phyloP scores from a whole-genome alignment of 78 protist species.

The Dictyostelium purpureum region DNA sequence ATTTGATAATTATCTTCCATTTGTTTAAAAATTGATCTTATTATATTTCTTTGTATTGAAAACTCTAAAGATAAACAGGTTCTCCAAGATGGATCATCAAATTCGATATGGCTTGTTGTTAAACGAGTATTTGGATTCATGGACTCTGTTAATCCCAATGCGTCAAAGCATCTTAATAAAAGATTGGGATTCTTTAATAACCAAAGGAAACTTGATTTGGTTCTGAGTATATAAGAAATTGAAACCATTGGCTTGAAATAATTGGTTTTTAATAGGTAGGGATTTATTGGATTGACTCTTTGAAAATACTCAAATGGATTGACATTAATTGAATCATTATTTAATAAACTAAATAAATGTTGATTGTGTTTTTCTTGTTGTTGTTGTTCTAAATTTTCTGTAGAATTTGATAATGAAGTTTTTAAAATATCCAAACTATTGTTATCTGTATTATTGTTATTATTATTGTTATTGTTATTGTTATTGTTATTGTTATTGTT shows the following conservation, averaged over 20 bases:
- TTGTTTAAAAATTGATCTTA: not conserved
- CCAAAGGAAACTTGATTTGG: slow-evolving; percentile 48
- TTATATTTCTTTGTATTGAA: not conserved
- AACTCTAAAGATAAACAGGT: not conserved
- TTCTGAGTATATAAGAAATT: slow-evolving; percentile 20
- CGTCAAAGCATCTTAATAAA: not conserved
- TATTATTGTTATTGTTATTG: not conserved
- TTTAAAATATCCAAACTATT: no score
- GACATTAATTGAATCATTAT: no score
- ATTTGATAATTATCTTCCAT: not conserved
- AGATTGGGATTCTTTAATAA: not conserved
- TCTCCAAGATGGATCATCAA: slow-evolving; percentile 14
- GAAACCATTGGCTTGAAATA: not conserved
- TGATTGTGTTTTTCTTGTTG: not conserved
- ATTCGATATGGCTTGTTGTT: slow-evolving; percentile 6
- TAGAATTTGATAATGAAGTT: no score
- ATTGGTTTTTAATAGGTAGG: not conserved
- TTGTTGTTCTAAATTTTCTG: no score
- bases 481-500: not conserved
- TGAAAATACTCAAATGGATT: no score
- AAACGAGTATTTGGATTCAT: slow-evolving; percentile 6
- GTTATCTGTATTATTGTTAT: no score
- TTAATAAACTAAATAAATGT: no score
- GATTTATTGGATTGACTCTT: not conserved
- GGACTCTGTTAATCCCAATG: not conserved